Evolutionary conservation across 2,329 filamentous ascomycete species (phyloP), one percentile per base, ranked within the genome.

Genomic region (Pseudocercospora vitis): DNA sequence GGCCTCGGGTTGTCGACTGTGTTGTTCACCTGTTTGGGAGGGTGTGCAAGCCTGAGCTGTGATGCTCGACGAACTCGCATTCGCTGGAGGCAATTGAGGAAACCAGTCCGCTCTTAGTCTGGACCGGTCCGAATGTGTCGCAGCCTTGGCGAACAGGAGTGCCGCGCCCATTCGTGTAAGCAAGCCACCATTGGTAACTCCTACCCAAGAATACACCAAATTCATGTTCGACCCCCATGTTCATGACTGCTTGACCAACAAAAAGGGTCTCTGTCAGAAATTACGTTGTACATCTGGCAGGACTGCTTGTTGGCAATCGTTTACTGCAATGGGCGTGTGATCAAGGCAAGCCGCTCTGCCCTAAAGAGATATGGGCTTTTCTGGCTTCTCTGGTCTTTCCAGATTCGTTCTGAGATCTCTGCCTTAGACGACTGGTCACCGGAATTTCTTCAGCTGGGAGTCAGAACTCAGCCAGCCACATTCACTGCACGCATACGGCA

Each of bases 381-480:
- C 14, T 18, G 35, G 12, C 35, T 18, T 19, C 19, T 40, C 37
- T 24, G 12, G 9, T 7, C 16, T n/a, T 5, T 7, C 21, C 19
- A 40, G 37, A 12, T 40, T 21, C 18, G 37, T 4, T 39, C 33
- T 18, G 2, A 21, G 18, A 21, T 23, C 37, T 18, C 35, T 3
- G 4, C 5, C 35, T 9, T 39, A 39, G 35, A 19, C 14, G 19
- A 40, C 3, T 18, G 37, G 12, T 40, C 7, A 24, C 12, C 3
- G n/a, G n/a, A n/a, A n/a, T n/a, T n/a, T n/a, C n/a, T n/a, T n/a
- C n/a, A n/a, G n/a, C n/a, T n/a, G n/a, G n/a, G n/a, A n/a, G n/a
- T n/a, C n/a, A 24, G 6, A 8, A 7, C 37, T 40, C 37, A 40
- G 37, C 37, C 37, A 40, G 37, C 37, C 37, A 40, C 37, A 40